Conservation (phyloP, 371 early-diverging fungal genomes). For the Circinella umbellata region DNA sequence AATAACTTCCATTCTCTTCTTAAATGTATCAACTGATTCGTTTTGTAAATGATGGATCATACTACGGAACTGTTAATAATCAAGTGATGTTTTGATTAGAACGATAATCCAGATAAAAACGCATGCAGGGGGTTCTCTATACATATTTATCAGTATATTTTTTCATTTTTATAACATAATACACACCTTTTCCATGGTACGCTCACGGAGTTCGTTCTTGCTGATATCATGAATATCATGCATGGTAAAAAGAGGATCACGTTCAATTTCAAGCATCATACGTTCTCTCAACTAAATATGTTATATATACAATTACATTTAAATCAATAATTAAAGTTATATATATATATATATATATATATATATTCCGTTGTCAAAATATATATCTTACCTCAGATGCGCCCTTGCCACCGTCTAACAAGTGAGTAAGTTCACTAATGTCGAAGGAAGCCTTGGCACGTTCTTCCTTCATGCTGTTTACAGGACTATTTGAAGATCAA, state of each 20-base stretch:
- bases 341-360: neutral
- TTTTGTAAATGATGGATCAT: conserved; percentile 77
- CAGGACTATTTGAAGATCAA: conserved; percentile 30
- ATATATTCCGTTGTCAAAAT: too few relatives aligned
- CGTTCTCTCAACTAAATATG: conserved; percentile 67
- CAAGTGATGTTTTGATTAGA: neutral
- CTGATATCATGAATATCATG: conserved; percentile 81
- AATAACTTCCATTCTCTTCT: conserved; percentile 82
- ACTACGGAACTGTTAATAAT: conserved; percentile 57
- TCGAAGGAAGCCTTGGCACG: conserved; percentile 78
- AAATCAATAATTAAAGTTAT: too few relatives aligned
- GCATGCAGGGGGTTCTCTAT: too few relatives aligned
- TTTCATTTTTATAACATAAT: neutral
- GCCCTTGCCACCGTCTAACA: conserved; percentile 80
- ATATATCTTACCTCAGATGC: conserved; percentile 50
- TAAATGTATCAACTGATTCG: conserved; percentile 77
- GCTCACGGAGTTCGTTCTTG: conserved; percentile 79
- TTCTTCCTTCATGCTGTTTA: conserved; percentile 66
- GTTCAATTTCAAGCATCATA: conserved; percentile 87
- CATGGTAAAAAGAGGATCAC: conserved; percentile 87
- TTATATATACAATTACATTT: neutral
- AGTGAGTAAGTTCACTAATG: conserved; percentile 79
- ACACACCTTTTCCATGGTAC: conserved; percentile 82
- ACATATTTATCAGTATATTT: neutral
- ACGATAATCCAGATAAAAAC: too few relatives aligned